A percentile compares a stretch with the other conserved stretches of the same genome.
These are phyloP conservation scores for Ophiostoma novo-ulmi DNA, from an alignment of 2,329 filamentous ascomycete species.

Conservation along the genomic window DNA sequence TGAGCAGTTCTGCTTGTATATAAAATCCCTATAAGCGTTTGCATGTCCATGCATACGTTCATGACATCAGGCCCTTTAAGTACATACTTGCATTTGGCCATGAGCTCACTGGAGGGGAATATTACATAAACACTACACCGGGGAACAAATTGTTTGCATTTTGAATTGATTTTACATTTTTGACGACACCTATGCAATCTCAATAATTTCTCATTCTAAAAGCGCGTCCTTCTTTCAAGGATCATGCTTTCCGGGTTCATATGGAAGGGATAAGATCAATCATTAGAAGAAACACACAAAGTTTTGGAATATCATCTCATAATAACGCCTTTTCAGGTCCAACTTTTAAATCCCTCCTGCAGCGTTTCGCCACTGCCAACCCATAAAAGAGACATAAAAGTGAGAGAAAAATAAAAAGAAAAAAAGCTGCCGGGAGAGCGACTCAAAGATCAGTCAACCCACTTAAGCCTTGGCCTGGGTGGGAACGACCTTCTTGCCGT, in stretches of 20 bases:
- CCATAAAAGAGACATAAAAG: constrained; percentile 10
- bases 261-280: constrained; percentile 11
- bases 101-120: background rate
- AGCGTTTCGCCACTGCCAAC: constrained; percentile 15
- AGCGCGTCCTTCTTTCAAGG: constrained; percentile 3
- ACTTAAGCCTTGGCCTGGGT: constrained; percentile 63
- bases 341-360: constrained; percentile 14
- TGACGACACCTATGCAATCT: background rate
- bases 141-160: background rate
- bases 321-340: constrained; percentile 18
- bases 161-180: background rate
- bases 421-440: background rate
- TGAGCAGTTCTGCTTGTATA: too few species aligned
- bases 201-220: background rate
- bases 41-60: background rate
- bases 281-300: constrained; percentile 16
- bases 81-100: too few species aligned
- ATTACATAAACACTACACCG: background rate
- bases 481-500: constrained; percentile 98
- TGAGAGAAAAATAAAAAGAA: constrained; percentile 11
- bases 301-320: constrained; percentile 15
- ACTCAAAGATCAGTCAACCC: background rate
- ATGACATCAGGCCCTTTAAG: background rate
- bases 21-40: too few species aligned
- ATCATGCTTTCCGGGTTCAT: constrained; percentile 4